Evolutionary conservation across 208 protist species (phyloP).

Genomic region (Trypanosoma cruzi): DNA sequence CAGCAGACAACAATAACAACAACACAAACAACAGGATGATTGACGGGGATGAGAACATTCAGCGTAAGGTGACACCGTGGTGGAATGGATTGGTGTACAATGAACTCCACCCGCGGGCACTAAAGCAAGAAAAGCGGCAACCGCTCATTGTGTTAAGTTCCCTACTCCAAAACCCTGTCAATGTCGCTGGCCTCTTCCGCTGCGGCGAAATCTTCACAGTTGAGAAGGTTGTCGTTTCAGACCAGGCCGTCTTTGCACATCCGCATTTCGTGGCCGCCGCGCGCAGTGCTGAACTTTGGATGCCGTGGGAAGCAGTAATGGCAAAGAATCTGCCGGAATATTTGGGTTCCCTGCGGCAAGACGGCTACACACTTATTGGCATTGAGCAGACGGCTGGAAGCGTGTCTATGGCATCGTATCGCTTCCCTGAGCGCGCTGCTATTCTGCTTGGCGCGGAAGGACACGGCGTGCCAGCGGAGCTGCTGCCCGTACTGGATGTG

Average conservation of each 20-base stretch:
- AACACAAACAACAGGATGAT: slow-evolving; percentile 15
- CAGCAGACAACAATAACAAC: slow-evolving; percentile 30
- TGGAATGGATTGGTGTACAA: slow-evolving; percentile 88
- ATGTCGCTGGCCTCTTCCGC: slow-evolving; percentile 89
- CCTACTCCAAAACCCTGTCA: slow-evolving; percentile 88
- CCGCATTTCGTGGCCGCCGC: slow-evolving; percentile 88
- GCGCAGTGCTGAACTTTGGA: slow-evolving; percentile 90
- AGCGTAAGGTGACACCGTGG: slow-evolving; percentile 91
- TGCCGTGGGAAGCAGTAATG: slow-evolving; percentile 78
- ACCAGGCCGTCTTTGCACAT: slow-evolving; percentile 81
- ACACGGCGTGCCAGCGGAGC: slow-evolving; percentile 83
- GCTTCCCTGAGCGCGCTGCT: slow-evolving; percentile 67
- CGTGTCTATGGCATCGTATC: slow-evolving; percentile 68
- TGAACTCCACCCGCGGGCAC: slow-evolving; percentile 84
- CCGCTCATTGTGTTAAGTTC: slow-evolving; percentile 83
- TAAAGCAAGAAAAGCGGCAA: slow-evolving; percentile 47
- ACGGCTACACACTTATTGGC: slow-evolving; percentile 88
- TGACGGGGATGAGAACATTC: slow-evolving; percentile 60
- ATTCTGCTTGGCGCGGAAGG: slow-evolving; percentile 90
- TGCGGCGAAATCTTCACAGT: slow-evolving; percentile 90
- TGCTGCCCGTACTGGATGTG: slow-evolving; percentile 80
- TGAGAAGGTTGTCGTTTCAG: slow-evolving; percentile 76
- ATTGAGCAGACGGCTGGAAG: slow-evolving; percentile 91
- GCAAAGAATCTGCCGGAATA: slow-evolving; percentile 58
- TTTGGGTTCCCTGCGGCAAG: slow-evolving; percentile 50